A percentile compares a stretch with the other conserved stretches of the same genome.
Evolutionary conservation across 441 rosid genomes (phyloP).

Genomic region (Jatropha podagrica): DNA sequence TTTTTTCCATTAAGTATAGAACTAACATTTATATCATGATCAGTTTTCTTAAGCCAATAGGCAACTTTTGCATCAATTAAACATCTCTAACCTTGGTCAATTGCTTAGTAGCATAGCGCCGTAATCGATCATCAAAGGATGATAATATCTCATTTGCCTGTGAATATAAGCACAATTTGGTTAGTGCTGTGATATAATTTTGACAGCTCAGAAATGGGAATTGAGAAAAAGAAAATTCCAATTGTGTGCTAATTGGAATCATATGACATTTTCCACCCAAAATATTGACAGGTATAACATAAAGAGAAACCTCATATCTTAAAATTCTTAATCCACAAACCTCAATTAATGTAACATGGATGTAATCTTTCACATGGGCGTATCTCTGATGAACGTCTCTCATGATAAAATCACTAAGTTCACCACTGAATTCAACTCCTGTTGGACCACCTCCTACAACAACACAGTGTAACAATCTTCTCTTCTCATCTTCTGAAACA

Average conservation of each 20-base stretch:
- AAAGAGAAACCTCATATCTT: background rate
- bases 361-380: slow-evolving; percentile 74
- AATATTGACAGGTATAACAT: background rate
- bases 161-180: slow-evolving; percentile 14
- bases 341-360: slow-evolving; percentile 86
- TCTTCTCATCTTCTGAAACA: slow-evolving; percentile 67
- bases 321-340: slow-evolving; percentile 36
- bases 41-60: background rate
- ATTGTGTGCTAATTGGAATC: background rate
- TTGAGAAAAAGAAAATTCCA: background rate
- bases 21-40: background rate
- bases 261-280: slow-evolving; percentile 11
- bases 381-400: slow-evolving; percentile 78
- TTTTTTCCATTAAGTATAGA: background rate
- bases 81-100: slow-evolving; percentile 60
- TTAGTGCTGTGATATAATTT: background rate
- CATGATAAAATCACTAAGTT: slow-evolving; percentile 83
- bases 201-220: slow-evolving; percentile 1
- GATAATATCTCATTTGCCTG: slow-evolving; percentile 90
- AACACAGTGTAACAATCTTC: slow-evolving; percentile 77
- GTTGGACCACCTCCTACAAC: slow-evolving; percentile 97
- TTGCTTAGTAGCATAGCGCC: slow-evolving; percentile 81
- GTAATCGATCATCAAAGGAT: slow-evolving; percentile 83
- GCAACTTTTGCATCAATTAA: slow-evolving; percentile 6
- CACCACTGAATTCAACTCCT: slow-evolving; percentile 93